Evolutionary conservation across 805 yeast species (phyloP).

Genomic region (Sporopachydermia quercuum): DNA sequence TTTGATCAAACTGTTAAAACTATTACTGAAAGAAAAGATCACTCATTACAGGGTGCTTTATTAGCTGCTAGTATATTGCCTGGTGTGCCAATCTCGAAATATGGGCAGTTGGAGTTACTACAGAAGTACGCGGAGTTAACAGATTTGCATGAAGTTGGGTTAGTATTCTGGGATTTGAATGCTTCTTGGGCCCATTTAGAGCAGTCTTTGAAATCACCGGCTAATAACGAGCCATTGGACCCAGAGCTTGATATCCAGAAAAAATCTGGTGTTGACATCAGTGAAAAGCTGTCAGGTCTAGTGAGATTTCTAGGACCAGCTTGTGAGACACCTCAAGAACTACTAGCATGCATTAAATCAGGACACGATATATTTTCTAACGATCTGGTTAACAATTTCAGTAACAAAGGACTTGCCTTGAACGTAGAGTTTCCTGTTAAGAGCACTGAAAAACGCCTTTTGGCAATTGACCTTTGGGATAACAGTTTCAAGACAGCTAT

Average conservation of each 20-base stretch:
- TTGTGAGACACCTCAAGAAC: slow-evolving; percentile 18
- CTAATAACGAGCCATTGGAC: background rate
- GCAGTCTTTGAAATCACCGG: background rate
- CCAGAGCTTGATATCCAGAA: background rate
- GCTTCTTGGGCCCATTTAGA: background rate
- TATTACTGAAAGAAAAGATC: slow-evolving; percentile 4
- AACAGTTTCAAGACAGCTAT: slow-evolving; percentile 16
- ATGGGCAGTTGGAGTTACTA: background rate
- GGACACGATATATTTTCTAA: slow-evolving; percentile 22
- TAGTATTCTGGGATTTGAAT: background rate
- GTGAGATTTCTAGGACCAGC: slow-evolving; percentile 6
- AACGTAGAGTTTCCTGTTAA: slow-evolving; percentile 13
- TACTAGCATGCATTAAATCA: slow-evolving; percentile 14
- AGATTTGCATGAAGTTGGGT: background rate
- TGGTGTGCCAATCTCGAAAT: background rate
- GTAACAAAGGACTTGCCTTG: slow-evolving; percentile 25
- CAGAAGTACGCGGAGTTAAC: background rate
- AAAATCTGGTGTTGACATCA: background rate
- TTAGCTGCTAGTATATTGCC: background rate
- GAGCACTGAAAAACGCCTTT: slow-evolving; percentile 5
- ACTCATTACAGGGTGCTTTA: background rate
- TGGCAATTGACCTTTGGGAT: slow-evolving; percentile 19
- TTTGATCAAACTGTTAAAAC: slow-evolving; percentile 9
- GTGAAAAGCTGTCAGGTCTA: background rate
- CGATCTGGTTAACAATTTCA: slow-evolving; percentile 15